A percentile compares a stretch with the other conserved stretches of the same genome.
Conservation (phyloP, 331 rosid genomes). For the Dryas integrifolia region DNA sequence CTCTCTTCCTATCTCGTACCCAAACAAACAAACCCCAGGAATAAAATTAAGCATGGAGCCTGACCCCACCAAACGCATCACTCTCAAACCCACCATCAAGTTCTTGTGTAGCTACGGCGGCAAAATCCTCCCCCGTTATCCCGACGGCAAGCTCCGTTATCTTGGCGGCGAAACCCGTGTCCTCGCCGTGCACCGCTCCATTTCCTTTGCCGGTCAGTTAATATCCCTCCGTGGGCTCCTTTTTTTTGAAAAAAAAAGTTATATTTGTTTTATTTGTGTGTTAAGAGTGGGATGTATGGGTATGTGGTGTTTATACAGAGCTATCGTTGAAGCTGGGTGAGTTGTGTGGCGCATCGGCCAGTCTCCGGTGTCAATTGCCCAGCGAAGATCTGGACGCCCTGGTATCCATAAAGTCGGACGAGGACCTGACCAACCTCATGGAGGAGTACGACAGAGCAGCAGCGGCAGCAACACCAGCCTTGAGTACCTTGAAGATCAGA, state of each 20-base stretch:
- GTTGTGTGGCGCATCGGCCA: constrained; percentile 60
- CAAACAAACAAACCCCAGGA: constrained; percentile 13
- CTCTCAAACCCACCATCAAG: constrained; percentile 38
- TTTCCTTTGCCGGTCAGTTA: constrained; percentile 69
- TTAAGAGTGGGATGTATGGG: no score
- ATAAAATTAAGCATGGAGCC: constrained; percentile 39
- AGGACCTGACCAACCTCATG: constrained; percentile 79
- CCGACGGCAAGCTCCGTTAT: constrained; percentile 94
- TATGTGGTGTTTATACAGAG: constrained; percentile 40
- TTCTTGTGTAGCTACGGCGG: constrained; percentile 93
- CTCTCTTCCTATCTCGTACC: background rate
- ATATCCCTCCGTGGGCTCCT: background rate
- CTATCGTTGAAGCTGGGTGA: constrained; percentile 63
- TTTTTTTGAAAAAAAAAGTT: no score
- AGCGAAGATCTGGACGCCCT: constrained; percentile 88
- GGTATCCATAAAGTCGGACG: constrained; percentile 80
- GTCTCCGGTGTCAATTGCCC: constrained; percentile 84
- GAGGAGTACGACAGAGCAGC: constrained; percentile 78
- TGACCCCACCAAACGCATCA: constrained; percentile 14
- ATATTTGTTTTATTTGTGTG: no score
- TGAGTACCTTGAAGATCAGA: constrained; percentile 56
- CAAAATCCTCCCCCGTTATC: constrained; percentile 85
- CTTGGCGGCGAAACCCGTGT: constrained; percentile 90
- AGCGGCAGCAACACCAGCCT: constrained; percentile 22
- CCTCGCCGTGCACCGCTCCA: constrained; percentile 65